Base-by-base conservation (phyloP, 2,329 filamentous ascomycete species). In the Corinectria fuckeliana region DNA sequence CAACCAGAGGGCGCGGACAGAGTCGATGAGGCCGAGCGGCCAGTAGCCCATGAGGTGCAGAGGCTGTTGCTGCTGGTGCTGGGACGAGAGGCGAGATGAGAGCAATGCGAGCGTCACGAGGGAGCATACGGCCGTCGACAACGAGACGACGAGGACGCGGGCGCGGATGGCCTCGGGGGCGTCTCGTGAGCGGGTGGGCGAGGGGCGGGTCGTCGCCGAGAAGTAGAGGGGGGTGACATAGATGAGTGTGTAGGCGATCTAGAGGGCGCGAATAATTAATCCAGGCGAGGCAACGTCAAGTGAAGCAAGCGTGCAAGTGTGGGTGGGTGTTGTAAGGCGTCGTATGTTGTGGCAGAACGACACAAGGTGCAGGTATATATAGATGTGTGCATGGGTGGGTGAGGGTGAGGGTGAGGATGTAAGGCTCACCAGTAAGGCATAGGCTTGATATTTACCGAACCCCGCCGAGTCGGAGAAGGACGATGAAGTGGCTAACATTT, bases 171-270 rank as follows among this genome's bases (percentile, higher is more conserved):
- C 92, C 10, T 90, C 89, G 9, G 93, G 92, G 25, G 92, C 90
- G 85, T 98, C 93, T 72, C 95, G 88, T 61, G 91, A 91, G 25
- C 96, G 85, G 54, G 84, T 86, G 23, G 87, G 84, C 7, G 92
- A 95, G 6, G 93, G 93, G 51, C 93, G 87, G 5, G 94, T 96
- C 18, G 87, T 84, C 4, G 87, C 77, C 18, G 90, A 95, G 63
- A 94, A 82, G 80, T 99, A 97, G 77, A 98, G 92, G 21, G 95
- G 94, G 3, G 91, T 80, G 69, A 99, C 91, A 78, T 98, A 99
- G 79, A 92, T 78, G 68, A 93, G 76, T n/a, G 92, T 96, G 77
- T 96, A 96, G 62, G 88, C 76, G 62, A 93, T 78, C 91, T 73
- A 39, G 51, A 14, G 30, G n/a, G 57, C 9, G 45, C 16, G 23